Conservation (phyloP, 148 eudicot species). For the Polygonum aviculare region DNA sequence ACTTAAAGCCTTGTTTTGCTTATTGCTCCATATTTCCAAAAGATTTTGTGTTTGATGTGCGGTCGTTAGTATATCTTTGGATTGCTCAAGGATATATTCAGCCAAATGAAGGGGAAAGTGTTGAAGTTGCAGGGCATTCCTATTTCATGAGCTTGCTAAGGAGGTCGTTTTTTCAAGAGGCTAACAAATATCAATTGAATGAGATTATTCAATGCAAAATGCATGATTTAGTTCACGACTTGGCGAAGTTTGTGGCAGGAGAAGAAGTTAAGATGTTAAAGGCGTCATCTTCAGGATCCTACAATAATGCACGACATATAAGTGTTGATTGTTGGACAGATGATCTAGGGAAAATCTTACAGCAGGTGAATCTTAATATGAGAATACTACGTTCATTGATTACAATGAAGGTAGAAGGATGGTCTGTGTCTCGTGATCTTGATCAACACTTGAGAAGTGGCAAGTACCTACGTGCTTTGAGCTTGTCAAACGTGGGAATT, state of each 20-base stretch:
- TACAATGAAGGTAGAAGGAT: neutral
- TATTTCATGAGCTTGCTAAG: conserved; percentile 19
- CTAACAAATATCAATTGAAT: neutral
- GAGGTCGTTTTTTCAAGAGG: conserved; percentile 29
- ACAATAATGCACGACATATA: neutral
- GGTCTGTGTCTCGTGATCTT: neutral
- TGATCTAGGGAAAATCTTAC: neutral
- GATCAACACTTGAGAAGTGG: neutral
- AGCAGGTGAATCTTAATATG: too few species aligned
- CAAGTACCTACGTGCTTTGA: neutral
- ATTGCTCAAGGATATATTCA: conserved; percentile 13
- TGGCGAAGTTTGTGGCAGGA: conserved; percentile 28
- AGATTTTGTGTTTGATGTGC: conserved; percentile 4
- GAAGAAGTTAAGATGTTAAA: neutral
- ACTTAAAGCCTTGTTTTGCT: conserved; percentile 34
- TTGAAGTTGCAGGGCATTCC: neutral
- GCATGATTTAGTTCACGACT: conserved; percentile 42
- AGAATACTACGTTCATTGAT: neutral
- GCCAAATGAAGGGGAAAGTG: too few species aligned
- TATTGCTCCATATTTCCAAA: conserved; percentile 38
- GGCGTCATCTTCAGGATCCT: neutral
- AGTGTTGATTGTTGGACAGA: neutral
- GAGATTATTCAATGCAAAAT: conserved; percentile 15
- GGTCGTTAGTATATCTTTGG: conserved; percentile 25
- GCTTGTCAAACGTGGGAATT: neutral